Evolutionary conservation across 78 protist genomes (phyloP), one percentile per base, ranked within the genome.

Genomic region (Mastigamoeba balamuthi): DNA sequence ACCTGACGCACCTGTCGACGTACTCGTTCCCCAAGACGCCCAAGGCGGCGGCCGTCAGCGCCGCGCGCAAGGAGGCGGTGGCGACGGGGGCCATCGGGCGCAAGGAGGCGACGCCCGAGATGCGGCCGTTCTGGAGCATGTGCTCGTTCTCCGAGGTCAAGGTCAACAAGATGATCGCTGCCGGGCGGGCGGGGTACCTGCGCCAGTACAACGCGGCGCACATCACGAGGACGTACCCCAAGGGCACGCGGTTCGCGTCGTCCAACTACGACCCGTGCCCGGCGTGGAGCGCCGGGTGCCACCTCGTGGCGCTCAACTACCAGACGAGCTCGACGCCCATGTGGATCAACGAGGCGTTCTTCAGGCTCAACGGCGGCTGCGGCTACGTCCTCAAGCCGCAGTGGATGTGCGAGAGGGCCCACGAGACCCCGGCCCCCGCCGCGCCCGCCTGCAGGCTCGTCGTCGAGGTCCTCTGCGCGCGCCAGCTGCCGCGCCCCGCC

Each of bases 251-350:
- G 10, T 29, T 88, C 67, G 85, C 65, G 6, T 84, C 90, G 37
- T 29, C 42, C 76, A 88, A 88, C 64, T 88, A 77, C 72, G 23
- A 77, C 78, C 92, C 92, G 3, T 36, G 28, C 0, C 1, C 28
- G 6, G 27, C 41, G 1, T 87, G 91, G 91, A 40, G 37, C 41
- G 0, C 10, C 25, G 88, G 92, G 0, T 0, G 33, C 25, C 92
- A 88, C 10, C 7, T 88, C 35, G 88, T 88, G 17, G 88, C 92
- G 36, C 81, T 88, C 40, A 83, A 83, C 74, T 83, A 52, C 76
- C 88, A 83, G 39, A 83, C 85, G 35, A 1, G 4, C 6, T 23
- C 28, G 6, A 52, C 23, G 33, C 74, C 69, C 52, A 0, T 84
- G 17, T 69, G 81, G 33, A 8, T 70, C 39, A 30, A 77, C 66